phyloP scores from a whole-genome alignment of 2,329 filamentous ascomycete species.

The Cercospora sojina region DNA sequence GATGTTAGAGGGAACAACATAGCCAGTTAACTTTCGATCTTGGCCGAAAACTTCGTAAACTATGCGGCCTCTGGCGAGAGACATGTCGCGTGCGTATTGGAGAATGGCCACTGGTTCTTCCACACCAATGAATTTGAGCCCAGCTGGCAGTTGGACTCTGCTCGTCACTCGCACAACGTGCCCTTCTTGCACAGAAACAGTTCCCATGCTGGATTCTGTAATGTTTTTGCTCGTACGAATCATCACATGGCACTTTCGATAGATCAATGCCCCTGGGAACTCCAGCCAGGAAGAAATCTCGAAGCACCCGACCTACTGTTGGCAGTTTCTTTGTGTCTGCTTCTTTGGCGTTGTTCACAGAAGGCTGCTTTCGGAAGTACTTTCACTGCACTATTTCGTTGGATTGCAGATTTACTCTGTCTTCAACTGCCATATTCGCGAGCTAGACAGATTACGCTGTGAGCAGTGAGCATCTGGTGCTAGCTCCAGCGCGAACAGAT shows the following conservation, averaged over 20 bases:
- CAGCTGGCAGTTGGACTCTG: conserved; percentile 3
- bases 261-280: background rate
- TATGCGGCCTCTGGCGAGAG: conserved; percentile 18
- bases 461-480: background rate
- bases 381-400: background rate
- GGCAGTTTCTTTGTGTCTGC: background rate
- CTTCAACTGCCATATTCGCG: background rate
- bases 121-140: conserved; percentile 5
- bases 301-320: background rate
- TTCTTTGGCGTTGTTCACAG: background rate
- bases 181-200: background rate
- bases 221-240: background rate
- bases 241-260: background rate
- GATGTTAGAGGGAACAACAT: conserved; percentile 14
- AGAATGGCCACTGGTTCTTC: conserved; percentile 6
- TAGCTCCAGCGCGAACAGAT: background rate
- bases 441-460: background rate
- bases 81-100: conserved; percentile 22
- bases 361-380: background rate
- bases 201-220: background rate
- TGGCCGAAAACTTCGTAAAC: conserved; percentile 19
- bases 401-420: background rate
- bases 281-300: background rate
- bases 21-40: conserved; percentile 10
- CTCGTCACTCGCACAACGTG: conserved; percentile 11